phyloP scores from a whole-genome alignment of 2,329 filamentous ascomycete genomes.

The Calonectria pauciramosa region DNA sequence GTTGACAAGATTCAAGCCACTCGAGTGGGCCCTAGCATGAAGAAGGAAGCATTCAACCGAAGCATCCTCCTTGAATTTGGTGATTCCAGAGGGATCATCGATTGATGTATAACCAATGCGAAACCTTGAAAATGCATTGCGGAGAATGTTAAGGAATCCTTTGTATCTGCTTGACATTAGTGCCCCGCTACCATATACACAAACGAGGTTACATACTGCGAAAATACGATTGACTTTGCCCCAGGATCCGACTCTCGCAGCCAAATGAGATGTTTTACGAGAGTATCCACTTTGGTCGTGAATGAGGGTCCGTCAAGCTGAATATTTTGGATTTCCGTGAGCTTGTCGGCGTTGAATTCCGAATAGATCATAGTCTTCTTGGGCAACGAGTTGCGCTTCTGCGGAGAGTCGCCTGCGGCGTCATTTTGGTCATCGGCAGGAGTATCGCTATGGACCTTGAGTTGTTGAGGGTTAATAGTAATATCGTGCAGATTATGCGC shows the following conservation, averaged over 20 bases:
- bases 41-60: slow-evolving; percentile 86
- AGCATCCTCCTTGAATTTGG: slow-evolving; percentile 82
- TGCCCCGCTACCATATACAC: background rate
- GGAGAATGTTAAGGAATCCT: slow-evolving; percentile 83
- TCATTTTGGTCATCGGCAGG: slow-evolving; percentile 26
- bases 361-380: slow-evolving; percentile 76
- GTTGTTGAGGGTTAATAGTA: slow-evolving; percentile 81
- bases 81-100: slow-evolving; percentile 76
- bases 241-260: slow-evolving; percentile 86
- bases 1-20: slow-evolving; percentile 91
- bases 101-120: slow-evolving; percentile 82
- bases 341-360: slow-evolving; percentile 77
- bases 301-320: slow-evolving; percentile 81
- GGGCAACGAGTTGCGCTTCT: slow-evolving; percentile 33
- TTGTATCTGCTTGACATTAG: slow-evolving; percentile 64
- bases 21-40: slow-evolving; percentile 89
- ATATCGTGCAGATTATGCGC: slow-evolving; percentile 85
- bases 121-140: slow-evolving; percentile 77
- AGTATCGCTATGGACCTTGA: slow-evolving; percentile 70
- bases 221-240: slow-evolving; percentile 94
- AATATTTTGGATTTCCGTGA: slow-evolving; percentile 86
- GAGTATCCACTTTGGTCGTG: slow-evolving; percentile 90
- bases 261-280: slow-evolving; percentile 87
- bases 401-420: slow-evolving; percentile 23
- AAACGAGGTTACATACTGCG: slow-evolving; percentile 66